phyloP scores from a whole-genome alignment of 306 rosid species.

The Chamaecrista fasciculata region DNA sequence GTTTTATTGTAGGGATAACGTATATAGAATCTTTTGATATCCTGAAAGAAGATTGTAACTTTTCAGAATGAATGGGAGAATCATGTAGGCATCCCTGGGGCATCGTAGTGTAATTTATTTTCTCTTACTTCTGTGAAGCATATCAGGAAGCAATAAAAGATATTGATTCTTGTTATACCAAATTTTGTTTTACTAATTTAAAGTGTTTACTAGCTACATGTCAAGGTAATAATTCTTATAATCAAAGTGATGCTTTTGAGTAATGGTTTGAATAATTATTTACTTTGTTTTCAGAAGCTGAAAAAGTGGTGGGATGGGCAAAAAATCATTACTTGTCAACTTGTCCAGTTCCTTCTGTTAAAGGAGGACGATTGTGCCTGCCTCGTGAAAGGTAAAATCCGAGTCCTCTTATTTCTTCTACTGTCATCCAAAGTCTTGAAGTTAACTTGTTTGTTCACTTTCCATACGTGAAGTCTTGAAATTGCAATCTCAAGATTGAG shows the following conservation, averaged over 20 bases:
- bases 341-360: slow-evolving; percentile 63
- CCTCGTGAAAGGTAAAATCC: slow-evolving; percentile 78
- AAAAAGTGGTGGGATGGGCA: slow-evolving; percentile 95
- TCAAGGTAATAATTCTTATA: neutral
- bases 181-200: neutral
- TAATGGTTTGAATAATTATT: slow-evolving; percentile 1
- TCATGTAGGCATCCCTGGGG: no score
- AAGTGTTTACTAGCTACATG: neutral
- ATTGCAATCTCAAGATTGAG: slow-evolving; percentile 74
- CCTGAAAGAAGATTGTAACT: no score
- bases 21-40: no score
- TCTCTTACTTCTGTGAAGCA: neutral
- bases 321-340: slow-evolving; percentile 82
- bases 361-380: slow-evolving; percentile 71
- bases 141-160: neutral
- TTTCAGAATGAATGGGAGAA: no score
- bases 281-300: slow-evolving; percentile 67
- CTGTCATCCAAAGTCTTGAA: slow-evolving; percentile 2
- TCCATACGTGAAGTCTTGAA: slow-evolving; percentile 65
- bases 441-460: slow-evolving; percentile 30
- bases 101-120: neutral
- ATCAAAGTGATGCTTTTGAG: neutral
- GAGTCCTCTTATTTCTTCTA: slow-evolving; percentile 11
- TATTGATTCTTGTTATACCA: neutral
- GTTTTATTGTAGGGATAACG: no score